Percentiles rank a stretch among this genome's conserved stretches.
Conservation (phyloP, 108 stramenopile species). For the Cyclotella choctawhatcheeana region DNA sequence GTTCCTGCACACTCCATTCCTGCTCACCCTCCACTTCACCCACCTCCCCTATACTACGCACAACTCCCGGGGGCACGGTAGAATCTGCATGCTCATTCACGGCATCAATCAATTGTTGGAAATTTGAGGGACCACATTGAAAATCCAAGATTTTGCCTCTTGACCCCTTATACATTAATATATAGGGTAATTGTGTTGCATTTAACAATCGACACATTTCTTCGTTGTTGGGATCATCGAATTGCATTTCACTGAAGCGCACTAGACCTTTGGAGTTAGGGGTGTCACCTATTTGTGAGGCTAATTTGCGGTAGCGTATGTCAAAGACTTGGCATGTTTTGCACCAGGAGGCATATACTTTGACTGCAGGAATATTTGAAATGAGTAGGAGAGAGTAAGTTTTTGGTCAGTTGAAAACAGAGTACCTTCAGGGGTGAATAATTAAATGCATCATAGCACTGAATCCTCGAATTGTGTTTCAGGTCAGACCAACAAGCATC, state of each 20-base stretch:
- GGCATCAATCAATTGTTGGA: conserved; percentile 49
- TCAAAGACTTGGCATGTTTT: conserved; percentile 54
- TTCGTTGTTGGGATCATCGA: conserved; percentile 54
- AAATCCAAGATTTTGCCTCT: conserved; percentile 51
- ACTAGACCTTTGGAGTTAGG: conserved; percentile 24
- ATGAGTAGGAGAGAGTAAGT: no score
- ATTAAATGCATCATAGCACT: no score
- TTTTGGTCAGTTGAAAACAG: no score
- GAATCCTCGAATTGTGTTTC: no score
- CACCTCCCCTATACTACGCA: not conserved
- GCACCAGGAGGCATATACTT: conserved; percentile 57
- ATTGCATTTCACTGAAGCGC: conserved; percentile 55
- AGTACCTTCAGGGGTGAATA: no score
- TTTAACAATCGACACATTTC: conserved; percentile 51
- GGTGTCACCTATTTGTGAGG: conserved; percentile 42
- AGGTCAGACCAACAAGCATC: no score
- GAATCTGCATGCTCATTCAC: conserved; percentile 41
- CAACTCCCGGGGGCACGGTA: conserved; percentile 1
- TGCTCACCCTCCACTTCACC: conserved; percentile 25
- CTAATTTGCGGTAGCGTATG: conserved; percentile 48
- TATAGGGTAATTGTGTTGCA: conserved; percentile 51
- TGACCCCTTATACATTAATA: conserved; percentile 50
- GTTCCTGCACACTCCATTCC: conserved; percentile 45
- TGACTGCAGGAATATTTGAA: no score
- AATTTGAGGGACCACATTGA: conserved; percentile 54